Base-by-base conservation (phyloP, 164 flowering plant genomes). In the Annona squamosa region DNA sequence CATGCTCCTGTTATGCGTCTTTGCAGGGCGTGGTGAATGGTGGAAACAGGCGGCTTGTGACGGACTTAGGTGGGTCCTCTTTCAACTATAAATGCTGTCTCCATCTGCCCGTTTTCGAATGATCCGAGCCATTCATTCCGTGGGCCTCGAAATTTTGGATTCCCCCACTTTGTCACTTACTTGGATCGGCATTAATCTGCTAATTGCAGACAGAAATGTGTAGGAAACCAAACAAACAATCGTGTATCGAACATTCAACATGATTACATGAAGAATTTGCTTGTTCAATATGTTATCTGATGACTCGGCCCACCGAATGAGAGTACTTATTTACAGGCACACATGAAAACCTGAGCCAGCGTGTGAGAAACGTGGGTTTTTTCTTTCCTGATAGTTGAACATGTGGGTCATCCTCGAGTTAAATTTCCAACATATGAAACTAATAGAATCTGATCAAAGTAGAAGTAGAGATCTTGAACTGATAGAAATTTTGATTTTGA, bases 21-120 rank as follows among this genome's bases (percentile, higher is more conserved):
- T 62, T 16, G 13, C 72, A 74, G 72, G 68, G 41, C 26, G 59
- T 44, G 16, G 26, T 64, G 18, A 67, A 64, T 12, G 75, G 72
- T 48, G 73, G 18, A 16, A 65, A 69, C 48, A 64, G 75, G 45
- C 63, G 73, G 79, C 75, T 76, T 44, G 69, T 65, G 12, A 10
- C 37, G 16, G 46, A 19, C 4, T 48, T 75, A 48, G 77, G 77
- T 75, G 46, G 46, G 73, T 66, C 19, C 13, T 44, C 47, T 42
- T 56, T 64, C 6, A 3, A 19, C 0, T 3, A 52, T 5, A 68
- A 45, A 68, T n/a, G 44, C 10, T 4, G 17, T 4, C 12, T 45
- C 47, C 1, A 4, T 17, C 2, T 44, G 6, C 12, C 42, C 5
- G 10, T 12, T 63, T 41, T 63, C 13, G 13, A 63, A 63, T 41